phyloP scores from a whole-genome alignment of 2,329 filamentous ascomycete species.

The Pseudocercospora ulei region DNA sequence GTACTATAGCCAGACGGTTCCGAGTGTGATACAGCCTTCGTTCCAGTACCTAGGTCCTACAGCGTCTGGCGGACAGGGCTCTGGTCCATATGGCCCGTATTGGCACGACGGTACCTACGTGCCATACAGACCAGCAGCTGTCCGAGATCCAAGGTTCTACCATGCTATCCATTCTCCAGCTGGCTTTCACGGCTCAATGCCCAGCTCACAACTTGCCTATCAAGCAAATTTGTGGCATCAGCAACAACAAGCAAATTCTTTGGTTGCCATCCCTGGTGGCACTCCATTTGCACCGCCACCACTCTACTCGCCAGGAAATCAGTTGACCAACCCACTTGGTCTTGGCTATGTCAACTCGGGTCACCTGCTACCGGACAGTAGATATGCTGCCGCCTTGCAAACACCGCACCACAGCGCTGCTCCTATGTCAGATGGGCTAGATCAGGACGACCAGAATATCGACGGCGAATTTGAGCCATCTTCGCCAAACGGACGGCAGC shows the following conservation, averaged over 20 bases:
- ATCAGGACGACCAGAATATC: constrained; percentile 3
- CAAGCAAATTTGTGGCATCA: constrained; percentile 24
- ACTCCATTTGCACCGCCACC: constrained; percentile 16
- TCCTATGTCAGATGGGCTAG: neutral
- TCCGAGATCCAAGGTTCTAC: constrained; percentile 45
- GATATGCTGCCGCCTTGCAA: constrained; percentile 6
- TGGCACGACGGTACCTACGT: constrained; percentile 55
- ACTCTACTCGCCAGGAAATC: constrained; percentile 4
- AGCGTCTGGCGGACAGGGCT: constrained; percentile 48
- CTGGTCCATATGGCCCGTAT: constrained; percentile 52
- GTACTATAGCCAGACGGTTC: constrained; percentile 43
- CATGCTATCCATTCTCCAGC: constrained; percentile 21
- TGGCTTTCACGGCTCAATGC: constrained; percentile 18
- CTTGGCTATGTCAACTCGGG: constrained; percentile 4
- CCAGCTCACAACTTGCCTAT: constrained; percentile 21
- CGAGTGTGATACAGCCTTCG: constrained; percentile 51
- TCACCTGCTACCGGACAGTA: neutral
- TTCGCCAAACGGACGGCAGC: constrained; percentile 38
- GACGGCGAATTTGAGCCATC: constrained; percentile 35
- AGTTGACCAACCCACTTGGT: constrained; percentile 1
- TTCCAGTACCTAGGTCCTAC: constrained; percentile 52
- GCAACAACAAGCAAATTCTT: constrained; percentile 10
- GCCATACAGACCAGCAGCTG: constrained; percentile 51
- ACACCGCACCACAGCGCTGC: neutral
- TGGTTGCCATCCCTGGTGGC: constrained; percentile 14